Base-by-base conservation (phyloP, 331 rosid genomes). In the Pyracantha coccinea region DNA sequence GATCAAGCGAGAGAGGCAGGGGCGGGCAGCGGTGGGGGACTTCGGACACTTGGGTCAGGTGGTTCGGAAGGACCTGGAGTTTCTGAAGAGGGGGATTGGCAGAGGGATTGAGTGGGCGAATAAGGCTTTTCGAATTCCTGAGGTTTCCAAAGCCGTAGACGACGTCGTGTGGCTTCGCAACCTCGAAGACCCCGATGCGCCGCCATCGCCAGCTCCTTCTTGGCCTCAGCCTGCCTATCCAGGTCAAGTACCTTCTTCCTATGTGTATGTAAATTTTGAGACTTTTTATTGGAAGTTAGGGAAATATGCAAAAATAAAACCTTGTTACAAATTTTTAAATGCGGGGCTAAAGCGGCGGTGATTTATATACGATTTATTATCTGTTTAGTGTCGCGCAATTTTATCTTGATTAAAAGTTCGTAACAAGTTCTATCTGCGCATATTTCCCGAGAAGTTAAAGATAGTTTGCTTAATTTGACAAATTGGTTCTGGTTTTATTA, bases 211-310 rank as follows among this genome's bases (percentile, higher is more conserved):
- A 4, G 14, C 78, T 33, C 86, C 89, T 71, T 77, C 83, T 12
- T 90, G 89, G 91, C 99, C 99, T 50, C 86, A 77, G 19, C 97
- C 87, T 79, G 90, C 84, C 38, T 92, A 94, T 75, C 92, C 97
- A 86, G 99, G 99, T 93, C 61, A 3, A 32, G 55, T 54, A 59
- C 32, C 60, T 8, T 54, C 60, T 55, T 59, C 25, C 17, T 44
- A 44, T 44, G 17, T 44, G 50, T 44, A 44, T 4, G 13, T 13
- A 9, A 27, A 16, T 47, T 69, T 69, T 25, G 19, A 47, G 61
- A 69, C 2, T 69, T 27, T 27, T 27, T 69, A 44, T 44, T 41
- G 16, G 50, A 41, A 41, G 50, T 41, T 44, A 12, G 50, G 17
- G 50, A 44, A 44, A 44, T 44, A 4, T 44, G 50, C 16, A 44